Evolutionary conservation across 1,284 basidiomycete genomes (phyloP).

Genomic region (Boletus smithii): DNA sequence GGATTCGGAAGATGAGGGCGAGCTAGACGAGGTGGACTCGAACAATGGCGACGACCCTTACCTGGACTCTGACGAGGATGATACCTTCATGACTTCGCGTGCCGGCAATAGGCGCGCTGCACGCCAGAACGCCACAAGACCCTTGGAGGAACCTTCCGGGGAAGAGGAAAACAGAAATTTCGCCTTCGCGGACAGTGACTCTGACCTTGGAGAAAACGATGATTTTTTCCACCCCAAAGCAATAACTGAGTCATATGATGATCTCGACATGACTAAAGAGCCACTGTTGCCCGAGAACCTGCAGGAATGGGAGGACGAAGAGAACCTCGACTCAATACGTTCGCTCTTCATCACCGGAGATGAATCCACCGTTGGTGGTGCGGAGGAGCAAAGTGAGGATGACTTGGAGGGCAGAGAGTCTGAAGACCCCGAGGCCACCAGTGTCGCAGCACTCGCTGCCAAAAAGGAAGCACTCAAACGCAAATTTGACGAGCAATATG

Average conservation of each 20-base stretch:
- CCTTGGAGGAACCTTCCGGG: conserved; percentile 35
- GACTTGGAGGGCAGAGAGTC: conserved; percentile 42
- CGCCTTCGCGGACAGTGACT: conserved; percentile 80
- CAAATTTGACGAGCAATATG: conserved; percentile 97
- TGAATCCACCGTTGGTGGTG: conserved; percentile 32
- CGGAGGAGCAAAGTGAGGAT: conserved; percentile 39
- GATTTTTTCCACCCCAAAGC: conserved; percentile 73
- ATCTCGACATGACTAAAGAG: conserved; percentile 74
- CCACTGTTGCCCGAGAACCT: conserved; percentile 48
- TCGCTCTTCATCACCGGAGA: conserved; percentile 89
- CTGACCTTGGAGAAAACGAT: conserved; percentile 60
- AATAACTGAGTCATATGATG: conserved; percentile 41
- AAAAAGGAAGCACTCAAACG: conserved; percentile 93
- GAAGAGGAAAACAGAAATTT: conserved; percentile 43
- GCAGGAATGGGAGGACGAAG: conserved; percentile 81
- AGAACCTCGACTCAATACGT: conserved; percentile 82
- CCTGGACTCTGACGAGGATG: conserved; percentile 18
- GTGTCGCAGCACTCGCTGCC: conserved; percentile 62
- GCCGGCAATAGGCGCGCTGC: conserved; percentile 46
- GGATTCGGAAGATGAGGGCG: conserved; percentile 26
- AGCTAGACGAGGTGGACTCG: conserved; percentile 27
- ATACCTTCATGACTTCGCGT: conserved; percentile 27
- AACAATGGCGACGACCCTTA: conserved; percentile 22
- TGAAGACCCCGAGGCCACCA: conserved; percentile 38
- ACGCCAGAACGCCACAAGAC: conserved; percentile 46